These are phyloP conservation scores for Blastomyces gilchristii DNA, from an alignment of 2,329 filamentous ascomycete species.

Conservation along the genomic window DNA sequence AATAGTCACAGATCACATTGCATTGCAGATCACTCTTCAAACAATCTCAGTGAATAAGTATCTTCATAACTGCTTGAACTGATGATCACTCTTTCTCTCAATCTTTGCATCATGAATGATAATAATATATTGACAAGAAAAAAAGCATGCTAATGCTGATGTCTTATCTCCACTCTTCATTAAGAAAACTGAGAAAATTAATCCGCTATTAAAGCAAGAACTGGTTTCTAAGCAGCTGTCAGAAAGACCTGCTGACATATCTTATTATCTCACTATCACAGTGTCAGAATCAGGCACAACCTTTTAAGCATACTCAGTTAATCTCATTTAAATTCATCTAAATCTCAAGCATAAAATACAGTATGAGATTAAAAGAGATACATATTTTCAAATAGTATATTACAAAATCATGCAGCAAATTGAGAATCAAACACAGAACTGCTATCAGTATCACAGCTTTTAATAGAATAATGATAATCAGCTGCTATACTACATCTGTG, in stretches of 20 bases:
- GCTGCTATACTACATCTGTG: background rate
- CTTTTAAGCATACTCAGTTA: too few species aligned
- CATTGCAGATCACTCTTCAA: background rate
- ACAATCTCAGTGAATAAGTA: background rate
- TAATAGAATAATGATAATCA: background rate
- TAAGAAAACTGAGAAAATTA: background rate
- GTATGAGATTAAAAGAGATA: background rate
- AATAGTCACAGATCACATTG: background rate
- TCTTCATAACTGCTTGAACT: background rate
- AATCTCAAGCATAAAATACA: too few species aligned
- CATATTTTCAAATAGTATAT: background rate
- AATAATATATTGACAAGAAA: background rate
- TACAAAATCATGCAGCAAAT: too few species aligned
- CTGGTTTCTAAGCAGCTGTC: too few species aligned
- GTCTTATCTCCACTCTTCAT: background rate
- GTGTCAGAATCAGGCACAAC: too few species aligned
- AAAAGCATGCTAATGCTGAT: background rate
- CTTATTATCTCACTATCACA: background rate
- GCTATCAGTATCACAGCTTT: background rate
- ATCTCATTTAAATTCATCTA: too few species aligned
- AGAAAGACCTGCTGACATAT: too few species aligned
- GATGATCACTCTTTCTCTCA: background rate
- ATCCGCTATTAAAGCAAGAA: background rate
- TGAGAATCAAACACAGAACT: background rate
- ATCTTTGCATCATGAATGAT: background rate